phyloP scores from a whole-genome alignment of 371 early-diverging fungal species.

The Rhizopus delemar region DNA sequence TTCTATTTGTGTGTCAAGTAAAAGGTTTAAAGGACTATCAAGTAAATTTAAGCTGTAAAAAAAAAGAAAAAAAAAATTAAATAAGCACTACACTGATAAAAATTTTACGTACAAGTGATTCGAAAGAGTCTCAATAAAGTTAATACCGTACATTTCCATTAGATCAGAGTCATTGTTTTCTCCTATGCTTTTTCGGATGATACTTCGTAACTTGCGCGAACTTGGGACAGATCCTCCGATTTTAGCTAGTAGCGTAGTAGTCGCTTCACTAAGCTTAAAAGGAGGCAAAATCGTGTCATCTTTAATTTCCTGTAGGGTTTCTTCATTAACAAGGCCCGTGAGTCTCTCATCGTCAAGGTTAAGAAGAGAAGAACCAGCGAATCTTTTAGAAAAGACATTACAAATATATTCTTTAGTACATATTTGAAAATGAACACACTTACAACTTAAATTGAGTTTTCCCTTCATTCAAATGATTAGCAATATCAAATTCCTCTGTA shows the following conservation, averaged over 20 bases:
- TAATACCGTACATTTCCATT: conserved; percentile 1
- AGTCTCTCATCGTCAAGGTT: conserved; percentile 4
- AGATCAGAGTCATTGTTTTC: conserved; percentile 1
- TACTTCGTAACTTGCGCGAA: background rate
- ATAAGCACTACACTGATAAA: background rate
- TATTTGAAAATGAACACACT: conserved; percentile 13
- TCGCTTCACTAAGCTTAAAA: conserved; percentile 1
- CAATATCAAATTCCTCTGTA: conserved; percentile 11
- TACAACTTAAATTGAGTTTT: conserved; percentile 11
- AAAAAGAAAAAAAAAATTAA: conserved; percentile 2
- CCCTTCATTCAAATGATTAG: conserved; percentile 11
- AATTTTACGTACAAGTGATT: conserved; percentile 1
- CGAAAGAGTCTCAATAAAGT: conserved; percentile 7
- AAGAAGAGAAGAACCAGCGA: conserved; percentile 3
- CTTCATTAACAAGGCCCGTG: conserved; percentile 1
- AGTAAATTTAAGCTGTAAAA: background rate
- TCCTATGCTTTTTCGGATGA: conserved; percentile 1
- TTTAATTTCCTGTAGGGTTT: background rate
- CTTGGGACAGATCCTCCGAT: background rate
- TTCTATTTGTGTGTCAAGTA: conserved; percentile 3
- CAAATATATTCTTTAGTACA: conserved; percentile 13
- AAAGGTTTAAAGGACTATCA: background rate
- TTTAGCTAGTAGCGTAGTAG: conserved; percentile 3
- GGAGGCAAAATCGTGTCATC: background rate
- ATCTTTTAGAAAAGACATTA: conserved; percentile 9